A percentile compares a stretch with the other conserved stretches of the same genome.
Conservation (phyloP, 306 rosid genomes). For the Cucurbita moschata region DNA sequence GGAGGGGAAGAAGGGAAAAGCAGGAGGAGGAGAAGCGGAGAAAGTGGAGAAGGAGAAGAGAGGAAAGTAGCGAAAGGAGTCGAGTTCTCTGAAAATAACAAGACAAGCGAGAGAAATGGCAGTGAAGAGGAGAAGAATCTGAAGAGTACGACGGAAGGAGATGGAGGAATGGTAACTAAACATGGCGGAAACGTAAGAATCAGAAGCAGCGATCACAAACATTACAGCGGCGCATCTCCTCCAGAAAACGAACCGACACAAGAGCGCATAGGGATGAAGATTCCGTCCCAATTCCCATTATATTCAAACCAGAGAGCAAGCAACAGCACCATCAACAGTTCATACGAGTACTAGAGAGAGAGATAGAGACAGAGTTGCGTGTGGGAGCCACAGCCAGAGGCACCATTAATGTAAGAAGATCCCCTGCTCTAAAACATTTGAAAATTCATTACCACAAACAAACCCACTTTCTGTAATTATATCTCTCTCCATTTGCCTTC, state of each 20-base stretch:
- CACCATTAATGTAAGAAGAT: too few relatives aligned
- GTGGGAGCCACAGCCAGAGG: too few relatives aligned
- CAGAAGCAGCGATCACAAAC: background rate
- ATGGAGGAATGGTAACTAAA: background rate
- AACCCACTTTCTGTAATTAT: too few relatives aligned
- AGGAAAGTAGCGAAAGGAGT: slow-evolving; percentile 30
- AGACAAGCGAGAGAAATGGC: slow-evolving; percentile 36
- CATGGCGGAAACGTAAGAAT: background rate
- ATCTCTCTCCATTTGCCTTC: too few relatives aligned
- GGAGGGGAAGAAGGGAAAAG: slow-evolving; percentile 19
- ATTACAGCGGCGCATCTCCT: background rate
- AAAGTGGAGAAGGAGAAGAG: slow-evolving; percentile 23
- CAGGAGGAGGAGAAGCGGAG: background rate
- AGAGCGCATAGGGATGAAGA: background rate
- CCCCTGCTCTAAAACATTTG: too few relatives aligned
- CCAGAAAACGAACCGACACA: background rate
- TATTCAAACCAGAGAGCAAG: background rate
- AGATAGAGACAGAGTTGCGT: background rate
- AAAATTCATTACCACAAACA: too few relatives aligned
- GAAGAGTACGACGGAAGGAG: background rate
- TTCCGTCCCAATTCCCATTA: background rate
- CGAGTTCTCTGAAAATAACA: slow-evolving; percentile 27
- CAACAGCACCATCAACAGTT: background rate
- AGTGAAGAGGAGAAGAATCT: slow-evolving; percentile 24
- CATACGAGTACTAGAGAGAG: background rate